Percentiles rank a stretch among this genome's conserved stretches.
Evolutionary conservation across 1,284 basidiomycete genomes (phyloP).

Genomic region (Irpex sp.): DNA sequence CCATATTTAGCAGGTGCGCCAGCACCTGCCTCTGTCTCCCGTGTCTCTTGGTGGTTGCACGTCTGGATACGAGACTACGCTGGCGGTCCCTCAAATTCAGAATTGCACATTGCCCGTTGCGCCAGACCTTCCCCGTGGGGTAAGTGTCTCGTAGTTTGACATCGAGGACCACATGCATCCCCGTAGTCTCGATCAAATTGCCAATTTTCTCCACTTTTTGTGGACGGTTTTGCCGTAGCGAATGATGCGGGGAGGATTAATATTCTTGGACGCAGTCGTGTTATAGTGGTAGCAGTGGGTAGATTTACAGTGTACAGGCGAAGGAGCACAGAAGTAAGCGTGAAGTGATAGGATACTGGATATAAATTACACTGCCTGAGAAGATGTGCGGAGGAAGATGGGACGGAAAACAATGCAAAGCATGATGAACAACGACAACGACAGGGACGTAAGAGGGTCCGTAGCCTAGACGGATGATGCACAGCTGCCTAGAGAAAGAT

Average conservation of each 20-base stretch:
- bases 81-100: background rate
- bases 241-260: background rate
- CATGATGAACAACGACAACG: background rate
- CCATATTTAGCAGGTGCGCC: too few relatives aligned
- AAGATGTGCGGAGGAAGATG: background rate
- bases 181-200: too few relatives aligned
- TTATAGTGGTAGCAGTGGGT: background rate
- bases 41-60: too few relatives aligned
- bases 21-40: too few relatives aligned
- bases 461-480: background rate
- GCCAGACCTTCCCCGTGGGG: background rate
- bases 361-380: background rate
- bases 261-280: too few relatives aligned
- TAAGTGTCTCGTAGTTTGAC: background rate
- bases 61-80: background rate
- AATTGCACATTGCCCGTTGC: background rate
- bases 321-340: background rate
- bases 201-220: background rate
- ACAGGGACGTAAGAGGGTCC: too few relatives aligned
- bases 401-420: background rate
- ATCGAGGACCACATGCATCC: too few relatives aligned
- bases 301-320: background rate
- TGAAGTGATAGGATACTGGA: background rate
- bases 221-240: background rate
- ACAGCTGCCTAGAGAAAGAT: too few relatives aligned